Evolutionary conservation across 768 basidiomycete genomes (phyloP), one percentile per base, ranked within the genome.

Genomic region (Phaeotremella fagi): DNA sequence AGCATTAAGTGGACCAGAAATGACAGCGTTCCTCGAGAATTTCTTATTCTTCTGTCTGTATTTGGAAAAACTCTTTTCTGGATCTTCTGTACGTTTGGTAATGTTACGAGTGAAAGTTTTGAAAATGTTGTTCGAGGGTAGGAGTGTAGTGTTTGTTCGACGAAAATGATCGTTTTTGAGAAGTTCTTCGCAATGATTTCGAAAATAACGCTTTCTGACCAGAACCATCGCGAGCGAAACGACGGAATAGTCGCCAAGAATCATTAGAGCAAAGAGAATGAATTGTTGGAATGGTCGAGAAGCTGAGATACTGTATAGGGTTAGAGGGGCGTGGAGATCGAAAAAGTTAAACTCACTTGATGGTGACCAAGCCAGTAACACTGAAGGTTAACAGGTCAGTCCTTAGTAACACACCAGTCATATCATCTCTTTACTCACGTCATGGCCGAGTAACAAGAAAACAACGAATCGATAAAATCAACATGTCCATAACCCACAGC

Each of bases 371-470:
- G 20, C 68, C 68, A 11, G 63, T 67, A 12, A 60, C 64, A 2
- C 64, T 66, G 28, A 14, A 41, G 38, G 7, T 22, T 6, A 18
- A 2, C 3, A 31, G 31, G 9, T 14, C 38, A 41, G 11, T 35
- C 55, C 4, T 14, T 7, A 28, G 44, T 18, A n/a, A n/a, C 45
- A 45, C 24, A 27, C n/a, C 7, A 4, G 24, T 22, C 15, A 45
- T 7, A 33, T 16, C 31, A 7, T 33, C 31, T 7, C 31, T 33
- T 6, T 15, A 62, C 68, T 53, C 62, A 70, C 66, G 65, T 63
- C 66, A 70, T 70, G 25, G 65, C 65, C 2, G 65, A 67, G 31
- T 57, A 70, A 44, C 63, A 63, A 14, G 67, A 22, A 36, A 70
- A 70, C 28, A 70, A 35, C n/a, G 51, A 48, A 36, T 70, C 65